Conservation (phyloP, 2,329 filamentous ascomycete species). For the Alternaria longipes region DNA sequence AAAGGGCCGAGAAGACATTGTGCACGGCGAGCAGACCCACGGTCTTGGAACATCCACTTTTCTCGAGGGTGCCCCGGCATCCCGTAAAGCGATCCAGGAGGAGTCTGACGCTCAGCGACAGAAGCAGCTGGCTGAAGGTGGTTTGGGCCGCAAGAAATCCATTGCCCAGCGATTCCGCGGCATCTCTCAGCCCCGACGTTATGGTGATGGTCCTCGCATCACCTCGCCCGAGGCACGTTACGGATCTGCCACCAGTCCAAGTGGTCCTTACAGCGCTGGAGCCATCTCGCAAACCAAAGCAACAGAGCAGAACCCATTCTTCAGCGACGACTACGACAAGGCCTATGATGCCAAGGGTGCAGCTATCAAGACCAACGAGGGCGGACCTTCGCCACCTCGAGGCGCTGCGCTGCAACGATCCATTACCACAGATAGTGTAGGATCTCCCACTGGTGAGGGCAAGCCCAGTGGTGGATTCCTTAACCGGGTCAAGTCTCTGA, state of each 20-base stretch:
- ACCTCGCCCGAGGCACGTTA: constrained; percentile 65
- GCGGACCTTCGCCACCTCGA: constrained; percentile 38
- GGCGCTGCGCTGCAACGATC: constrained; percentile 44
- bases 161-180: constrained; percentile 90
- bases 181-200: constrained; percentile 76
- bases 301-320: constrained; percentile 77
- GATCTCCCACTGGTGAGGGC: constrained; percentile 30
- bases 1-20: constrained; percentile 65
- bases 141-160: constrained; percentile 89
- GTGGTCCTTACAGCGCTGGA: constrained; percentile 51
- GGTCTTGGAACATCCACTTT: constrained; percentile 95
- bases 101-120: constrained; percentile 70
- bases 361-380: constrained; percentile 62
- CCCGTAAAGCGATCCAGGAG: constrained; percentile 77
- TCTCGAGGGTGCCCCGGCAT: constrained; percentile 90
- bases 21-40: constrained; percentile 84
- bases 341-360: constrained; percentile 72
- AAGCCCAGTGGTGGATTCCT: constrained; percentile 48
- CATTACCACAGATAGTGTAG: constrained; percentile 45
- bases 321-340: constrained; percentile 74
- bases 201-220: constrained; percentile 53
- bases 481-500: constrained; percentile 51
- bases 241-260: constrained; percentile 40
- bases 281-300: constrained; percentile 48
- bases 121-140: constrained; percentile 48